Evolutionary conservation across 2,329 filamentous ascomycete genomes (phyloP), one percentile per base, ranked within the genome.

Genomic region (Dichotomopilus funicola): DNA sequence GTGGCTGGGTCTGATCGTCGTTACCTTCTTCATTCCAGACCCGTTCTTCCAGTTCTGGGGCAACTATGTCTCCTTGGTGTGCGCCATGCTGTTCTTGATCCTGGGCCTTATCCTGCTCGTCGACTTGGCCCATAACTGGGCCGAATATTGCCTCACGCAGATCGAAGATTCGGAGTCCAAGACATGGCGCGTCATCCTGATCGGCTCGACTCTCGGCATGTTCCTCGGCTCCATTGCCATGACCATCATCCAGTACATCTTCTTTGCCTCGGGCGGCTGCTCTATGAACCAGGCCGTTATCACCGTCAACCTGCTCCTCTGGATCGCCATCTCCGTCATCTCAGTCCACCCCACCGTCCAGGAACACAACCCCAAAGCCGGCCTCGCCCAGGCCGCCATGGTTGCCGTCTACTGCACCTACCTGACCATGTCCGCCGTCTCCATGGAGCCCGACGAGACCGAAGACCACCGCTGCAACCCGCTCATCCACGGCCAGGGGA

Each of bases 341-440:
- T 96, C 92, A 0, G 86, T 99, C 59, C 91, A 97, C 68, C 91
- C 94, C 1, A 82, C 81, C 1, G 83, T 99, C 11, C 94, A 99
- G 71, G 90, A 91, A 66, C 86, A 86, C 69, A 99, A 99, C 71
- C 85, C 91, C 48, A 91, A 92, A 68, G 94, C 94, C 43, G 94
- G 94, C 49, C 80, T 99, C 57, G 94, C 94, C n/a, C 94, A 99
- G 70, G 91, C 91, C 43, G 92, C 94, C 59, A 96, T 97, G 82
- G 94, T 99, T 45, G 90, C 91, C 13, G 83, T 96, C 56, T 99
- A 99, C 78, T 99, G 94, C 81, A 97, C 94, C 44, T 99, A 99
- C 69, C 82, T 99, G 54, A 99, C 94, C 63, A 90, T 99, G 85
- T 96, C 91, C 2, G 94, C 94, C 33, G 94, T 99, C 1, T 95